Conservation (phyloP, 768 basidiomycete genomes). For the Pulveroboletus sp. region DNA sequence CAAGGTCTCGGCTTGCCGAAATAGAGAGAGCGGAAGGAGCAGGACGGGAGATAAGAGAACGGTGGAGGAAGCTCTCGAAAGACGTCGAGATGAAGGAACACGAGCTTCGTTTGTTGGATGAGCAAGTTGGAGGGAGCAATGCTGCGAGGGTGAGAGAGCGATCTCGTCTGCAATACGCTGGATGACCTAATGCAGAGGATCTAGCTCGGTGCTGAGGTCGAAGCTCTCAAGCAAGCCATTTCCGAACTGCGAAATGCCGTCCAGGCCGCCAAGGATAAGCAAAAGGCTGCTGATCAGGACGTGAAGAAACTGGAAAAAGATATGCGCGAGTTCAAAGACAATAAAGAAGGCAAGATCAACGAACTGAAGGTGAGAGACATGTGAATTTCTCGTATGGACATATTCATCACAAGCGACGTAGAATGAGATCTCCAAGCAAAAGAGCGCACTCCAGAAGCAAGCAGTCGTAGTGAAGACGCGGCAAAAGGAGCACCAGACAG, state of each 20-base stretch:
- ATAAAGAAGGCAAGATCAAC: conserved; percentile 95
- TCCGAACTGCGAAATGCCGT: conserved; percentile 54
- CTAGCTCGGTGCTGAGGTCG: conserved; percentile 83
- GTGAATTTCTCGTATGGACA: neutral
- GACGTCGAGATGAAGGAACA: conserved; percentile 91
- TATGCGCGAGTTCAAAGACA: conserved; percentile 98
- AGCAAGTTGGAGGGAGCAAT: conserved; percentile 86
- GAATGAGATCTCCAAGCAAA: conserved; percentile 80
- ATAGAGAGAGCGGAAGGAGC: conserved; percentile 57
- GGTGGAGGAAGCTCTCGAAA: conserved; percentile 56
- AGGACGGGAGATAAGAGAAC: conserved; percentile 50
- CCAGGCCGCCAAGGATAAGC: conserved; percentile 69
- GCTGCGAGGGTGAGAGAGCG: conserved; percentile 69
- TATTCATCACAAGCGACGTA: neutral
- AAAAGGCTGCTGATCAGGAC: conserved; percentile 72
- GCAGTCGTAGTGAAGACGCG: conserved; percentile 77
- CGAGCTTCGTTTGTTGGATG: conserved; percentile 75
- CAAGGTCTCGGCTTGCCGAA: conserved; percentile 42
- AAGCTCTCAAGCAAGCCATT: conserved; percentile 64
- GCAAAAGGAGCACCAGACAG: conserved; percentile 89
- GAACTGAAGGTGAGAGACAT: conserved; percentile 73
- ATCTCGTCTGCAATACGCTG: neutral
- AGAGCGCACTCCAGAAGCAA: conserved; percentile 78
- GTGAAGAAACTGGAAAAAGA: conserved; percentile 89
- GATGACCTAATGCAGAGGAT: neutral